These are phyloP conservation scores for Solanum dulcamara DNA, from an alignment of 257 asterid species.

Conservation along the genomic window DNA sequence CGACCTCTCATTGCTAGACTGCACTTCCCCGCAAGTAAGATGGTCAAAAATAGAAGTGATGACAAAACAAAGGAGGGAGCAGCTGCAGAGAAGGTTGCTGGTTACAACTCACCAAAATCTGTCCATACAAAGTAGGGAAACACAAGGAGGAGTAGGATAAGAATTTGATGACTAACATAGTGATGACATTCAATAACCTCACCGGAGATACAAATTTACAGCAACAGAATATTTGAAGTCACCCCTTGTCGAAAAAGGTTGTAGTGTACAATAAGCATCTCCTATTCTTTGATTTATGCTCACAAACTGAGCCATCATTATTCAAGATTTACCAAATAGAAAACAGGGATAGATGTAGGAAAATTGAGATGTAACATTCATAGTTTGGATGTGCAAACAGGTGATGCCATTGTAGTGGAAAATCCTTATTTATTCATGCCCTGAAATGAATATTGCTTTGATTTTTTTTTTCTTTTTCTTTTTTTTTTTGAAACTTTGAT, in stretches of 20 bases:
- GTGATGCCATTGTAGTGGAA: background rate
- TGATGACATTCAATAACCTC: conserved; percentile 20
- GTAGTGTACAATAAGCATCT: conserved; percentile 16
- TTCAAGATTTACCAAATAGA: conserved; percentile 6
- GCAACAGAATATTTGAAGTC: conserved; percentile 12
- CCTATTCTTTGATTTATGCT: conserved; percentile 20
- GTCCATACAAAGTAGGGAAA: conserved; percentile 11
- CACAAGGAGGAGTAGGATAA: conserved; percentile 15
- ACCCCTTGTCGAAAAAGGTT: conserved; percentile 14
- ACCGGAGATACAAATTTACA: conserved; percentile 14
- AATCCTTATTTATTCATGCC: background rate
- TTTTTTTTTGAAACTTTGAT: no score
- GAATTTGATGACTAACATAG: conserved; percentile 21
- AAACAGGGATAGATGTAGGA: background rate
- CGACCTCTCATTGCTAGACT: conserved; percentile 23
- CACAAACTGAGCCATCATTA: conserved; percentile 31
- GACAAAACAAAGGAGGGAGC: conserved; percentile 3
- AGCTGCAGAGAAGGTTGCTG: conserved; percentile 13
- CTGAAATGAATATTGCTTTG: background rate
- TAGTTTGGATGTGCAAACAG: background rate
- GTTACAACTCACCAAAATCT: conserved; percentile 12
- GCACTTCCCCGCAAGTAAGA: conserved; percentile 26
- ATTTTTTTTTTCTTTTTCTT: no score
- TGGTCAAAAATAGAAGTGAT: conserved; percentile 10
- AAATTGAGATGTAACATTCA: background rate